Conservation (phyloP, 768 basidiomycete species). For the Mycena kentingensis region DNA sequence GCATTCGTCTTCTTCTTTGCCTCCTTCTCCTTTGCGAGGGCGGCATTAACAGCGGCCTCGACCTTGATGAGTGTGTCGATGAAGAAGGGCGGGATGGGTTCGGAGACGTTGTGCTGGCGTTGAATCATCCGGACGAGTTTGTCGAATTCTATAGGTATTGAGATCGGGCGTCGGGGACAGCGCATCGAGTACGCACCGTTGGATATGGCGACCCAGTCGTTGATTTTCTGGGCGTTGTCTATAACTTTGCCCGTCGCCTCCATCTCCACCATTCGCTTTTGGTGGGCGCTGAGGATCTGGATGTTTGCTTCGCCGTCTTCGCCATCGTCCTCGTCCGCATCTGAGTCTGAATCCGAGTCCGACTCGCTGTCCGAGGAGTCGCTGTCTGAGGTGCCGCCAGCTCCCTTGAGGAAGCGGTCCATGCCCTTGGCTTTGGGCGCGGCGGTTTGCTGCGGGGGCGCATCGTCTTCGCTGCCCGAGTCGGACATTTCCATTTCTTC, state of each 20-base stretch:
- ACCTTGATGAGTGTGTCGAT: slow-evolving; percentile 73
- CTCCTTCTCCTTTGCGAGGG: slow-evolving; percentile 84
- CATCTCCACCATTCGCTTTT: slow-evolving; percentile 93
- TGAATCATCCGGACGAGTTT: slow-evolving; percentile 90
- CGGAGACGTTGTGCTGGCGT: slow-evolving; percentile 80
- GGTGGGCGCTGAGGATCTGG: slow-evolving; percentile 84
- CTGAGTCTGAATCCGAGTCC: slow-evolving; percentile 42
- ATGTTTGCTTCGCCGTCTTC: slow-evolving; percentile 70
- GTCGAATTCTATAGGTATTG: slow-evolving; percentile 99
- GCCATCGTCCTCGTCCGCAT: slow-evolving; percentile 49
- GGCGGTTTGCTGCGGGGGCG: slow-evolving; percentile 45
- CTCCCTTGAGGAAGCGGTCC: slow-evolving; percentile 76
- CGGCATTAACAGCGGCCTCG: slow-evolving; percentile 71
- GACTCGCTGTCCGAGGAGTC: slow-evolving; percentile 53
- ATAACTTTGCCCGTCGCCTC: slow-evolving; percentile 88
- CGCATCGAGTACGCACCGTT: slow-evolving; percentile 56
- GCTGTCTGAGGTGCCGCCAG: slow-evolving; percentile 58
- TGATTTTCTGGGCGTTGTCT: slow-evolving; percentile 93
- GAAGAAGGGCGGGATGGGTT: slow-evolving; percentile 86
- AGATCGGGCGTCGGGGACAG: background rate
- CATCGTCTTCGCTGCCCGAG: slow-evolving; percentile 72
- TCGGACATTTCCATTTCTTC: slow-evolving; percentile 79
- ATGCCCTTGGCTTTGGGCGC: slow-evolving; percentile 61
- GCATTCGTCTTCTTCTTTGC: slow-evolving; percentile 95
- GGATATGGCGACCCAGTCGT: slow-evolving; percentile 93